Percentiles rank a stretch among this genome's conserved stretches.
phyloP scores from a whole-genome alignment of 2,329 filamentous ascomycete genomes.

The Paecilomyces formosus region DNA sequence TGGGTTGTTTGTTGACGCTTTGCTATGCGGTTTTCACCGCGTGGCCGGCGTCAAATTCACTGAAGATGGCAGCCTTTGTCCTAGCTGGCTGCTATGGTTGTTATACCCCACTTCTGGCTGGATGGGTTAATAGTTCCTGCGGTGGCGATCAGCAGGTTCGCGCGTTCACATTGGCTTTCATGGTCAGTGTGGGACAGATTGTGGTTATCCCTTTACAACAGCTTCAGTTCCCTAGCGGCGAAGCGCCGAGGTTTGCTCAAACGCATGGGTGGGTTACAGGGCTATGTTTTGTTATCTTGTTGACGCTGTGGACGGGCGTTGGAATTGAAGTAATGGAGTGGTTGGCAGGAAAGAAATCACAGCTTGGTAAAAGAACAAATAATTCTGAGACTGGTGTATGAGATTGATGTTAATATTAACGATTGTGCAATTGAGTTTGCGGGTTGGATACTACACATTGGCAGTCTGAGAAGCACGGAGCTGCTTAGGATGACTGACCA shows the following conservation, averaged over 20 bases:
- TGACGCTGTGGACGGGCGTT: background rate
- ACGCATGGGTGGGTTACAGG: background rate
- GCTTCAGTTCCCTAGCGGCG: background rate
- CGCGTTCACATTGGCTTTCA: constrained; percentile 28
- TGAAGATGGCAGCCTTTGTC: constrained; percentile 35
- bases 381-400: too few relatives aligned
- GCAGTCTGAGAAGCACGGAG: too few relatives aligned
- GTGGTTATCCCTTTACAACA: background rate
- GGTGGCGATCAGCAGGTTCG: constrained; percentile 39
- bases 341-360: background rate
- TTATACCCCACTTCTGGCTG: constrained; percentile 35
- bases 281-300: background rate
- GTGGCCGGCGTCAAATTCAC: constrained; percentile 30
- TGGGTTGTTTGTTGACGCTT: constrained; percentile 28
- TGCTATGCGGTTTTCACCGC: constrained; percentile 30
- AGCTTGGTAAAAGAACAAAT: background rate
- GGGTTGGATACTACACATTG: too few relatives aligned
- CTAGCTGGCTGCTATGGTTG: constrained; percentile 35
- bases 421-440: too few relatives aligned
- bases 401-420: too few relatives aligned
- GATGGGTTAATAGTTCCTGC: constrained; percentile 36
- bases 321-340: background rate
- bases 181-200: background rate
- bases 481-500: too few relatives aligned
- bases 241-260: background rate